These are phyloP conservation scores for Beauveria asiatica DNA, from an alignment of 2,329 filamentous ascomycete species.

Conservation along the genomic window DNA sequence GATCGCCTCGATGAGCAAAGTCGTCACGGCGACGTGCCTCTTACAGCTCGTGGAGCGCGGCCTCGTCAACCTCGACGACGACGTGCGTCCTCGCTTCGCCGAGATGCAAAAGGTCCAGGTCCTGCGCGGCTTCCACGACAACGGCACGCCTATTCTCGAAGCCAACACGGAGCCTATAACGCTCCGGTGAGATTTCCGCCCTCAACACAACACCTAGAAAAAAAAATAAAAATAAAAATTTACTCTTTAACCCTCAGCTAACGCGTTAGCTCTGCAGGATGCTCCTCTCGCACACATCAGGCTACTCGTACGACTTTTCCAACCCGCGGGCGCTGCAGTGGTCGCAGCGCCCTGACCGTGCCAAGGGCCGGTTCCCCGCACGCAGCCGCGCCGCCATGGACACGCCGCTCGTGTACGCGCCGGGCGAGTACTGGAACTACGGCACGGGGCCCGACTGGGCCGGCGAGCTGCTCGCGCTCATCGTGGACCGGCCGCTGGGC, in stretches of 20 bases:
- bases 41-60: constrained; percentile 33
- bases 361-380: constrained; percentile 21
- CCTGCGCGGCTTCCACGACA: constrained; percentile 28
- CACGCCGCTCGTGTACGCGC: constrained; percentile 34
- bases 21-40: constrained; percentile 28
- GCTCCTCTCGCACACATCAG: constrained; percentile 42
- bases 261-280: constrained; percentile 16
- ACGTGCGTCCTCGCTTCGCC: constrained; percentile 26
- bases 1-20: constrained; percentile 36
- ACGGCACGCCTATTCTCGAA: constrained; percentile 28
- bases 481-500: constrained; percentile 28
- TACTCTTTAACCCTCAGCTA: neutral
- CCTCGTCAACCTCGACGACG: constrained; percentile 27
- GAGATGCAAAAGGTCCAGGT: constrained; percentile 27
- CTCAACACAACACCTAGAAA: neutral
- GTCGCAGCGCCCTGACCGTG: constrained; percentile 26
- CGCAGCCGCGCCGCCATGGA: constrained; percentile 29
- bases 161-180: constrained; percentile 30
- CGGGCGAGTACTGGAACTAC: constrained; percentile 42
- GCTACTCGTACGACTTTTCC: constrained; percentile 34
- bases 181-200: constrained; percentile 20
- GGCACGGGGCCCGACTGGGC: constrained; percentile 40
- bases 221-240: too few species aligned
- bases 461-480: constrained; percentile 32
- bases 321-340: constrained; percentile 33